phyloP scores from a whole-genome alignment of 805 yeast species.

The Metschnikowia matae region DNA sequence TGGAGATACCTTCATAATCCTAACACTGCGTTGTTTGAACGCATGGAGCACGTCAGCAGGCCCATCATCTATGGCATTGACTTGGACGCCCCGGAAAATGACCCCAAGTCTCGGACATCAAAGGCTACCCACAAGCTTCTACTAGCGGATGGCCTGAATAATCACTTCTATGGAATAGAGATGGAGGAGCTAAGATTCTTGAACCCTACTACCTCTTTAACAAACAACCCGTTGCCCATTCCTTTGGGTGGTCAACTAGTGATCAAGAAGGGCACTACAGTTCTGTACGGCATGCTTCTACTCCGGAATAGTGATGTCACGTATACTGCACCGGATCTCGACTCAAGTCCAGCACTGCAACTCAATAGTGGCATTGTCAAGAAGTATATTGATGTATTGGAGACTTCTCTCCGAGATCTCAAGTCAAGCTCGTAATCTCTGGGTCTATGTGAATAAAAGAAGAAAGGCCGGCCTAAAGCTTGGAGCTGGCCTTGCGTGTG shows the following conservation, averaged over 20 bases:
- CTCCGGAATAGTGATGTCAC: constrained; percentile 30
- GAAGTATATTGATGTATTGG: constrained; percentile 27
- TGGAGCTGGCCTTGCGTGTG: constrained; percentile 9
- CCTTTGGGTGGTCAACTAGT: constrained; percentile 55
- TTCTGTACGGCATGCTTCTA: constrained; percentile 46
- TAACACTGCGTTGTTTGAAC: constrained; percentile 56
- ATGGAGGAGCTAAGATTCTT: constrained; percentile 49
- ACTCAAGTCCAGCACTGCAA: constrained; percentile 20
- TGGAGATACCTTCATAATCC: constrained; percentile 51
- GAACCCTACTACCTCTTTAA: constrained; percentile 20
- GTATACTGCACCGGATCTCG: constrained; percentile 29
- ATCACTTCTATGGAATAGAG: constrained; percentile 56
- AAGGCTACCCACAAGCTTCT: constrained; percentile 47
- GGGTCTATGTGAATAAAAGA: not conserved
- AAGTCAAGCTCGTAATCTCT: not conserved
- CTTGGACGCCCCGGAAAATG: constrained; percentile 35
- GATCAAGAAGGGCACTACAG: constrained; percentile 43
- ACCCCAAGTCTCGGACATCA: constrained; percentile 1
- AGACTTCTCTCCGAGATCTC: constrained; percentile 12
- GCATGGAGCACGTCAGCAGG: constrained; percentile 43
- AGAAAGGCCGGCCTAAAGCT: constrained; percentile 7
- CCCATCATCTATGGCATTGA: constrained; percentile 38
- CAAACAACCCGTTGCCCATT: constrained; percentile 33
- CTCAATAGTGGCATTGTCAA: constrained; percentile 33
- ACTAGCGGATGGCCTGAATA: constrained; percentile 50